phyloP scores from a whole-genome alignment of 1,139 yeast genomes.

The Candida anutae region DNA sequence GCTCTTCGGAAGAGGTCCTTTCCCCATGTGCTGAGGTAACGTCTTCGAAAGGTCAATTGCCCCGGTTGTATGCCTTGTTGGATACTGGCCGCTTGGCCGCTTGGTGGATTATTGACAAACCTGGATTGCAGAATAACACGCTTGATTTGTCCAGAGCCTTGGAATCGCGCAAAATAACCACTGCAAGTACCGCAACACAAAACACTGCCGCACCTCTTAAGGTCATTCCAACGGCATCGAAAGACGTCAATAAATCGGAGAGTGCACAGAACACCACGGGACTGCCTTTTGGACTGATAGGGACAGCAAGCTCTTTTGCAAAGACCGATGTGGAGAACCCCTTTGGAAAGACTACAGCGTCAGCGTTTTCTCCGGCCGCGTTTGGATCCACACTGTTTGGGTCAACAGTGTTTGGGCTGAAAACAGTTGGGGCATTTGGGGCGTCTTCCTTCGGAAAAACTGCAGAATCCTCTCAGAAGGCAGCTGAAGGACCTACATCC shows the following conservation, averaged over 20 bases:
- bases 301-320: neutral
- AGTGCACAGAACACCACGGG: too few relatives aligned
- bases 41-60: slow-evolving; percentile 43
- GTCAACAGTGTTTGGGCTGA: slow-evolving; percentile 1
- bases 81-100: slow-evolving; percentile 53
- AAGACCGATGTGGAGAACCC: neutral
- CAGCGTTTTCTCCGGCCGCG: neutral
- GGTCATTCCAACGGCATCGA: too few relatives aligned
- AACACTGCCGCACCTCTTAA: neutral
- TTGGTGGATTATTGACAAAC: slow-evolving; percentile 58
- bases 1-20: slow-evolving; percentile 26
- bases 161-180: neutral
- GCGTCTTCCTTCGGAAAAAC: slow-evolving; percentile 1
- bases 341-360: neutral
- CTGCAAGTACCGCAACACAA: neutral
- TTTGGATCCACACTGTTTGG: slow-evolving; percentile 1
- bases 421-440: neutral
- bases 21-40: slow-evolving; percentile 58
- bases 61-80: slow-evolving; percentile 55
- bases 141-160: slow-evolving; percentile 16
- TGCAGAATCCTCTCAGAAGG: too few relatives aligned
- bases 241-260: too few relatives aligned
- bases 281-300: too few relatives aligned
- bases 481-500: too few relatives aligned
- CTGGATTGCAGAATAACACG: slow-evolving; percentile 29